These are phyloP conservation scores for Colletotrichum caudatum DNA, from an alignment of 2,329 filamentous ascomycete genomes.

Conservation along the genomic window DNA sequence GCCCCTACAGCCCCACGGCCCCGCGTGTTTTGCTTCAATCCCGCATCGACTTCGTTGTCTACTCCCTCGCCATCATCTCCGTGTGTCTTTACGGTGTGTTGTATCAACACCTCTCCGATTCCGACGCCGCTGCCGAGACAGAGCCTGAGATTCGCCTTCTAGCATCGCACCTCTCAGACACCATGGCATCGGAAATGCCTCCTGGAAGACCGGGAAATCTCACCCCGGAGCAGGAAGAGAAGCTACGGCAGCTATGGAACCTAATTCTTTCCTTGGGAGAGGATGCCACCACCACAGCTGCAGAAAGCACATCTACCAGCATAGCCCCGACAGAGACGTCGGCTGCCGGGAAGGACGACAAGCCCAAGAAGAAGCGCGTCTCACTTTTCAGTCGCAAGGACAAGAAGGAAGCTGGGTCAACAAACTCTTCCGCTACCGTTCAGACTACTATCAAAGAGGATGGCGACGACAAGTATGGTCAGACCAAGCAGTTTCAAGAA, in stretches of 20 bases:
- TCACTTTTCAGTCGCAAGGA: slow-evolving; percentile 74
- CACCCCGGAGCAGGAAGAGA: slow-evolving; percentile 88
- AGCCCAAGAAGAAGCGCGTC: slow-evolving; percentile 81
- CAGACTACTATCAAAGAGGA: slow-evolving; percentile 59
- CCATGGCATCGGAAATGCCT: slow-evolving; percentile 59
- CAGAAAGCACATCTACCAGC: slow-evolving; percentile 45
- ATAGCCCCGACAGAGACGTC: slow-evolving; percentile 47
- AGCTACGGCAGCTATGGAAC: slow-evolving; percentile 88
- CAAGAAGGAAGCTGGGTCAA: slow-evolving; percentile 63
- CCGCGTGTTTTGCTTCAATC: slow-evolving; percentile 34
- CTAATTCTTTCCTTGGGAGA: slow-evolving; percentile 75
- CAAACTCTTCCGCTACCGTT: slow-evolving; percentile 49
- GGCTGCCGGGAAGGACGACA: slow-evolving; percentile 55
- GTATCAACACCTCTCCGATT: slow-evolving; percentile 13
- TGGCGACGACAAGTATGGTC: slow-evolving; percentile 91
- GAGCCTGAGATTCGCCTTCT: neutral
- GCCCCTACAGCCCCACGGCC: slow-evolving; percentile 10
- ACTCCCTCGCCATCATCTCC: slow-evolving; percentile 34
- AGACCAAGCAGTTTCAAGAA: slow-evolving; percentile 86
- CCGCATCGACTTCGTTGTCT: slow-evolving; percentile 32
- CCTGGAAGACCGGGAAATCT: slow-evolving; percentile 87
- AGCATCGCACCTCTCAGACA: slow-evolving; percentile 31
- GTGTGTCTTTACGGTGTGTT: slow-evolving; percentile 36
- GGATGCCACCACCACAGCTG: slow-evolving; percentile 43
- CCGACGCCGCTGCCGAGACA: slow-evolving; percentile 3